phyloP scores from a whole-genome alignment of 495 filamentous ascomycete species.

The Penicillium psychrofluorescens region DNA sequence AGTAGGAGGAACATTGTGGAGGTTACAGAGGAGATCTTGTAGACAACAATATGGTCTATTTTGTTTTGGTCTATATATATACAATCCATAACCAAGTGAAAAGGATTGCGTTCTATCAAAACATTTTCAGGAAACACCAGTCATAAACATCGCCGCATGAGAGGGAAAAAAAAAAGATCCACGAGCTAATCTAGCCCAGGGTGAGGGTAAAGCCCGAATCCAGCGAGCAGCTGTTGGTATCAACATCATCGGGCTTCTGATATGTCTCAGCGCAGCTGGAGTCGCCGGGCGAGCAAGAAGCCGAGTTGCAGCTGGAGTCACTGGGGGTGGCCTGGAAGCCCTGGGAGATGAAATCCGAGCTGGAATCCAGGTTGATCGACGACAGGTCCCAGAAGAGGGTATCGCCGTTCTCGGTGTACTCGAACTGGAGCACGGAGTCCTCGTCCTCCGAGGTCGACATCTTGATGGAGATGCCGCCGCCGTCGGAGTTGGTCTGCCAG shows the following conservation, averaged over 20 bases:
- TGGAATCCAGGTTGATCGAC: constrained; percentile 20
- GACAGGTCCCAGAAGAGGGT: constrained; percentile 29
- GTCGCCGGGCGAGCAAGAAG: constrained; percentile 20
- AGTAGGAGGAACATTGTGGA: too few species aligned
- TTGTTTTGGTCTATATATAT: too few species aligned
- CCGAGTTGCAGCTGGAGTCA: constrained; percentile 18
- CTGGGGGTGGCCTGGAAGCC: constrained; percentile 15
- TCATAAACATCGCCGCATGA: too few species aligned
- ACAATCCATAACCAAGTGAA: too few species aligned
- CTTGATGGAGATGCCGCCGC: constrained; percentile 42
- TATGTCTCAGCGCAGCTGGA: constrained; percentile 20
- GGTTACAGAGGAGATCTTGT: too few species aligned
- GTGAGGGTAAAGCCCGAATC: constrained; percentile 18
- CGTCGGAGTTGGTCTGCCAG: constrained; percentile 33
- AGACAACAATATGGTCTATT: too few species aligned
- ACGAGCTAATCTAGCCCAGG: constrained; percentile 13
- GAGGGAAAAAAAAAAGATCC: too few species aligned
- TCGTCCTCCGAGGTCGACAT: constrained; percentile 25
- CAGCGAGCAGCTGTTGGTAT: constrained; percentile 22
- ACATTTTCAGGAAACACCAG: too few species aligned
- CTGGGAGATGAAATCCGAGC: constrained; percentile 12
- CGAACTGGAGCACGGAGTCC: constrained; percentile 36
- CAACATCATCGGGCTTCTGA: constrained; percentile 27
- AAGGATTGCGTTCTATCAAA: too few species aligned
- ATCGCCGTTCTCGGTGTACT: constrained; percentile 16